Base-by-base conservation (phyloP, 345 rosid species). In the Tarenaya hassleriana region DNA sequence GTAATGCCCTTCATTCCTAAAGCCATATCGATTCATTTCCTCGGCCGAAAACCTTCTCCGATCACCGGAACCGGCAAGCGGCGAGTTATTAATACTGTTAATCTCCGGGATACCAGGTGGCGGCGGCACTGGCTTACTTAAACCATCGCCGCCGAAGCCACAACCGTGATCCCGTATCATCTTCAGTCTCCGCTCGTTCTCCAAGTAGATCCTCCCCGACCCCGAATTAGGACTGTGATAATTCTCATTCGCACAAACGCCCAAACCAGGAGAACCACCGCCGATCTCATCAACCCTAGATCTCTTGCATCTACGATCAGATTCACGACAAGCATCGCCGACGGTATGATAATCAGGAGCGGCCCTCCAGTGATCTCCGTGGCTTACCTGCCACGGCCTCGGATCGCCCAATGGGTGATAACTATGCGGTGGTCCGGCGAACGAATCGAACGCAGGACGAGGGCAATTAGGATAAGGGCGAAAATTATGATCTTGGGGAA, bases 161-260 rank as follows among this genome's bases (percentile, higher is more conserved):
- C 65, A 71, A 33, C 98, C 96, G 32, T 91, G 95, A 62, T 91
- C 95, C 14, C 77, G 79, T 18, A 91, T 81, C 68, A 87, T 71
- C 82, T 79, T 82, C 74, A 87, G 69, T 61, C 98, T 72, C 39
- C 94, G 86, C 60, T 87, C 95, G 21, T 75, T 62, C 5, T 82
- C 94, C 31, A 64, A 67, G 0, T 52, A 66, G 68, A 41, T 53
- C 52, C 20, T 39, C 14, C 19, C 41, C 29, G 29, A 24, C 5
- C 29, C 29, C 29, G 29, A 24, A 24, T 24, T 40, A 16, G 68
- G 47, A 49, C 41, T 53, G 18, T 43, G 67, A 69, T 39, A 65
- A 31, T 50, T 45, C 48, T 55, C 56, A 14, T 31, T 38, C n/a
- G 34, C 56, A 20, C 44, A 37, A 50, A 50, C 52, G 16, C 59